A percentile compares a stretch with the other conserved stretches of the same genome.
These are phyloP conservation scores for Boletus pseudopeckii DNA, from an alignment of 768 basidiomycete species.

Conservation along the genomic window DNA sequence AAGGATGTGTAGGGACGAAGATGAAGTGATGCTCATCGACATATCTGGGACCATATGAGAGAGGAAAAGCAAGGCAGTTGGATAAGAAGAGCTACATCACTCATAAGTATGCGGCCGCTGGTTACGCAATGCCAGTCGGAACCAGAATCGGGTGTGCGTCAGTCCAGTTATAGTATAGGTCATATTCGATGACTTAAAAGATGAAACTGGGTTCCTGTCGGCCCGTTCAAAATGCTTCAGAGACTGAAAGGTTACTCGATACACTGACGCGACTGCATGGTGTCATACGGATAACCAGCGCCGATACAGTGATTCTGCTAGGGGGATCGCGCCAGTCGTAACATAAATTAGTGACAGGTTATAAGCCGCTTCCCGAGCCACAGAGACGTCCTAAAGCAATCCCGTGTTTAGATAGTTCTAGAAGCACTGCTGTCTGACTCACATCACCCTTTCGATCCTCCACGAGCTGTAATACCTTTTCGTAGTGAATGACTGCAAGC, in stretches of 20 bases:
- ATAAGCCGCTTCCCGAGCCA: constrained; percentile 14
- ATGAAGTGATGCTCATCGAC: constrained; percentile 1
- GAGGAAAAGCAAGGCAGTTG: not conserved
- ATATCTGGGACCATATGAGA: constrained; percentile 1
- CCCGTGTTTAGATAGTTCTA: not conserved
- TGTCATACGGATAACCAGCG: constrained; percentile 77
- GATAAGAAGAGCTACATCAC: not conserved
- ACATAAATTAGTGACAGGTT: constrained; percentile 83
- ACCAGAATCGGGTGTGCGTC: not conserved
- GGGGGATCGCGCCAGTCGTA: constrained; percentile 65
- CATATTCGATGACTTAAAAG: not conserved
- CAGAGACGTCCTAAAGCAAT: constrained; percentile 3
- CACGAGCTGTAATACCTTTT: constrained; percentile 63
- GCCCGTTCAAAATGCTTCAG: not conserved
- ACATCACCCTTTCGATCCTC: constrained; percentile 38
- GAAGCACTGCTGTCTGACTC: not conserved
- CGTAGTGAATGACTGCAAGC: constrained; percentile 83
- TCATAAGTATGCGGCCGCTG: not conserved
- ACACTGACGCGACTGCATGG: too few species aligned
- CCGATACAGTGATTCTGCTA: constrained; percentile 68
- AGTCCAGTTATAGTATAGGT: not conserved
- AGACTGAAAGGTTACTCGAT: not conserved
- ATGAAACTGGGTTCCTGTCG: not conserved
- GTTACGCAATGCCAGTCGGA: not conserved
- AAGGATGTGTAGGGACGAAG: constrained; percentile 13